Evolutionary conservation across 176 grass and related monocot genomes (phyloP), one percentile per base, ranked within the genome.

Genomic region (Neostapfia colusana): DNA sequence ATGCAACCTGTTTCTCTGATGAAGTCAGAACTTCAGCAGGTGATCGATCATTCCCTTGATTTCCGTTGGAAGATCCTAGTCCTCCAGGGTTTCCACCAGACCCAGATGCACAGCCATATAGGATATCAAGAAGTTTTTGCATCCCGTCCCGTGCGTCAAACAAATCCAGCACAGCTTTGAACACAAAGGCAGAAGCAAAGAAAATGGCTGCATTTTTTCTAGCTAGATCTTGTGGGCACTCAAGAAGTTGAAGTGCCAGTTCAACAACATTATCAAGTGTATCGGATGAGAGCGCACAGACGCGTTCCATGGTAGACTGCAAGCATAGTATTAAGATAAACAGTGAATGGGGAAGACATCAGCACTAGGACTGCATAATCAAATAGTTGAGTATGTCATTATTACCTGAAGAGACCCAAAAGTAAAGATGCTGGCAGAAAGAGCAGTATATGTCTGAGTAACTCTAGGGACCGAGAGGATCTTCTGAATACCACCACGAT

Each of bases 401-500:
- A 64, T 83, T 77, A 98, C 95, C 91, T 94, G 95, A 75, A 99
- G 95, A 69, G 91, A 92, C 57, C 95, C 95, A 21, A 99, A 90
- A 71, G 95, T 95, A 88, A 95, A 99, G 77, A 99, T 90, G 66
- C 95, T 92, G 25, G 89, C 81, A 41, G 95, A 94, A 85, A 99
- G 90, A 79, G 87, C 91, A 74, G 81, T 78, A 58, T 90, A 99
- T 53, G 91, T 95, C 77, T 92, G 89, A 62, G 83, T 58, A 62
- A 31, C 78, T 75, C 89, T 90, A 74, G 72, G 84, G 70, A 95
- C 92, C 84, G 85, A 91, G 10, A 99, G 85, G 64, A 99, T 93
- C 77, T 95, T 99, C 77, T 90, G 91, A 54, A 99, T 99, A 51
- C 95, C 95, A 84, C 95, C 91, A 64, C 95, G 86, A 69, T 99